Evolutionary conservation across 2,329 filamentous ascomycete genomes (phyloP).

Genomic region (Westerdykella ornata): DNA sequence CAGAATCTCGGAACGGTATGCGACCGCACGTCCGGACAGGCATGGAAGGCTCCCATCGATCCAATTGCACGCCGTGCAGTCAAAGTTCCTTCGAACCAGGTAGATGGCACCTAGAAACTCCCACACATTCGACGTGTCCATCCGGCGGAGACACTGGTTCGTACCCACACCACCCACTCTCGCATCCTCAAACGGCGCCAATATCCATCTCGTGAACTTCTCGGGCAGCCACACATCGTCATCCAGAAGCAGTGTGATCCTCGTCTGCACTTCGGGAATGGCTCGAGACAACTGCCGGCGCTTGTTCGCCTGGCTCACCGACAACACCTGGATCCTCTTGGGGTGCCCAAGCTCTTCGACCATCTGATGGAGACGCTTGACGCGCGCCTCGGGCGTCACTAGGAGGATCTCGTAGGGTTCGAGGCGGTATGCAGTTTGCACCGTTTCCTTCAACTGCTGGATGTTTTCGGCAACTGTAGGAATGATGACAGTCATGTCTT

Average conservation of each 20-base stretch:
- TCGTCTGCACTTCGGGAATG: conserved; percentile 74
- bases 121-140: conserved; percentile 60
- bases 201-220: conserved; percentile 81
- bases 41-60: conserved; percentile 95
- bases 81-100: conserved; percentile 89
- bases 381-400: conserved; percentile 78
- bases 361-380: conserved; percentile 60
- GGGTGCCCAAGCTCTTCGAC: conserved; percentile 37
- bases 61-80: conserved; percentile 91
- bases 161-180: conserved; percentile 86
- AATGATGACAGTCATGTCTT: conserved; percentile 90
- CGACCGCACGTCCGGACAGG: conserved; percentile 89
- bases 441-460: conserved; percentile 72
- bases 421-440: conserved; percentile 68
- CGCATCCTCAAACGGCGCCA: conserved; percentile 83
- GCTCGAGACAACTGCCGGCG: conserved; percentile 87
- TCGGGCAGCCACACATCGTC: conserved; percentile 91
- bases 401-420: conserved; percentile 68
- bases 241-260: conserved; percentile 86
- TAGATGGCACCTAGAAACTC: conserved; percentile 90
- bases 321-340: conserved; percentile 65
- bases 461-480: conserved; percentile 86
- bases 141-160: conserved; percentile 75
- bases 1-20: conserved; percentile 83
- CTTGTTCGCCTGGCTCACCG: conserved; percentile 85